These are phyloP conservation scores for Aspergillus ruber DNA, from an alignment of 2,329 filamentous ascomycete genomes.

Conservation along the genomic window DNA sequence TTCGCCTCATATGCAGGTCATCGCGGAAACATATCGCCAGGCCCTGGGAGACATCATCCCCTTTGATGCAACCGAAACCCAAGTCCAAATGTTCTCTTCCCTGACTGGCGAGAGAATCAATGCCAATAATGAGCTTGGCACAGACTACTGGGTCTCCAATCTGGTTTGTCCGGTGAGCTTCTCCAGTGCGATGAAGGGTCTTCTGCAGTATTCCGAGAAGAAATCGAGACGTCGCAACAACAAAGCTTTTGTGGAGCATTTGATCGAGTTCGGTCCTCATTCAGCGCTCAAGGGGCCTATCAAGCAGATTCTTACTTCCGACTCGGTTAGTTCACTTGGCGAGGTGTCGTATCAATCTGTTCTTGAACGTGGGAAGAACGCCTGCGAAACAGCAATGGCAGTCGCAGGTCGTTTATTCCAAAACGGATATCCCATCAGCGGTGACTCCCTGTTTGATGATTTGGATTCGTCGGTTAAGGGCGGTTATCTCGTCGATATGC, in stretches of 20 bases:
- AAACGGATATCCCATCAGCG: slow-evolving; percentile 2
- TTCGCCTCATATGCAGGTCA: slow-evolving; percentile 13
- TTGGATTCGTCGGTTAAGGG: slow-evolving; percentile 5
- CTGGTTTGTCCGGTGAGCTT: slow-evolving; percentile 10
- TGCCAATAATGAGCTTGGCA: neutral
- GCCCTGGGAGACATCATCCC: neutral
- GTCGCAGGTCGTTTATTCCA: slow-evolving; percentile 7
- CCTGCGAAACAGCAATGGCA: slow-evolving; percentile 7
- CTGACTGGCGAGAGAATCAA: neutral
- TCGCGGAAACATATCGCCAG: neutral
- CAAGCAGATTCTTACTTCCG: slow-evolving; percentile 15
- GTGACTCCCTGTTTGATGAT: neutral
- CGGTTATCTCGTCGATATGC: slow-evolving; percentile 7
- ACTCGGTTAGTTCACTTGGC: neutral
- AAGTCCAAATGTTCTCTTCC: neutral
- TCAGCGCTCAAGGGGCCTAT: slow-evolving; percentile 25
- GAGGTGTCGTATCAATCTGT: slow-evolving; percentile 9
- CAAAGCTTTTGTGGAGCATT: slow-evolving; percentile 1
- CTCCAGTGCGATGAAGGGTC: slow-evolving; percentile 3
- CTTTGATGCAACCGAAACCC: neutral
- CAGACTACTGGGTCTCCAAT: slow-evolving; percentile 7
- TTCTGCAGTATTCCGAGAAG: slow-evolving; percentile 2
- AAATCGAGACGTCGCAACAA: neutral
- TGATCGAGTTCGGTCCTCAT: slow-evolving; percentile 34
- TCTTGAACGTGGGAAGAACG: slow-evolving; percentile 13